Conservation (phyloP, 495 filamentous ascomycete species). For the Annulohypoxylon moriforme region DNA sequence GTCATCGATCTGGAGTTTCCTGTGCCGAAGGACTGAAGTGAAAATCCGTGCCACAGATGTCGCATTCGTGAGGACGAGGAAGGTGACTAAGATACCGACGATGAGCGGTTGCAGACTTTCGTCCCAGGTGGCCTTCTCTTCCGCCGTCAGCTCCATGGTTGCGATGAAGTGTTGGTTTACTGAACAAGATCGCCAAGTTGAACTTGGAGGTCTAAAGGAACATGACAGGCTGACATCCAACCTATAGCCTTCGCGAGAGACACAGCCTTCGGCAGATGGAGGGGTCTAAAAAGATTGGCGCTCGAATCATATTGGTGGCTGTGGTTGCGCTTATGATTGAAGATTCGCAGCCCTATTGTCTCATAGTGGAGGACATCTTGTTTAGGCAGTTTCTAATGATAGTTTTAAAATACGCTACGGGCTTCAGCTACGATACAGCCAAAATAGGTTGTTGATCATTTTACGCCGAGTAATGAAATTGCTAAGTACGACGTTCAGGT, state of each 20-base stretch:
- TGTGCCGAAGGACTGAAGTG: not conserved
- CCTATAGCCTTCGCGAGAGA: not conserved
- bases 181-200: not conserved
- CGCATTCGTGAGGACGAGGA: slow-evolving; percentile 2
- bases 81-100: not conserved
- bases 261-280: not conserved
- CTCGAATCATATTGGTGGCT: not conserved
- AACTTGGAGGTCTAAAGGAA: not conserved
- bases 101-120: slow-evolving; percentile 9
- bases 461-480: slow-evolving; percentile 1
- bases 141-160: slow-evolving; percentile 2
- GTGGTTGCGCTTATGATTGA: not conserved
- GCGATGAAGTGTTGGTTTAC: not conserved
- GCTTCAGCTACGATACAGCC: slow-evolving; percentile 4
- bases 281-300: slow-evolving; percentile 3
- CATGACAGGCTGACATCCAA: not conserved
- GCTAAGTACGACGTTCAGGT: slow-evolving; percentile 1
- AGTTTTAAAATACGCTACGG: not conserved
- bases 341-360: not conserved
- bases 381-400: slow-evolving; percentile 10
- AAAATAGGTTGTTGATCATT: slow-evolving; percentile 3
- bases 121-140: slow-evolving; percentile 9
- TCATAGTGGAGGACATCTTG: not conserved
- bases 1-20: slow-evolving; percentile 9
- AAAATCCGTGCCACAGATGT: not conserved